Evolutionary conservation across 257 asterid species (phyloP).

Genomic region (Solanum appendiculatum): DNA sequence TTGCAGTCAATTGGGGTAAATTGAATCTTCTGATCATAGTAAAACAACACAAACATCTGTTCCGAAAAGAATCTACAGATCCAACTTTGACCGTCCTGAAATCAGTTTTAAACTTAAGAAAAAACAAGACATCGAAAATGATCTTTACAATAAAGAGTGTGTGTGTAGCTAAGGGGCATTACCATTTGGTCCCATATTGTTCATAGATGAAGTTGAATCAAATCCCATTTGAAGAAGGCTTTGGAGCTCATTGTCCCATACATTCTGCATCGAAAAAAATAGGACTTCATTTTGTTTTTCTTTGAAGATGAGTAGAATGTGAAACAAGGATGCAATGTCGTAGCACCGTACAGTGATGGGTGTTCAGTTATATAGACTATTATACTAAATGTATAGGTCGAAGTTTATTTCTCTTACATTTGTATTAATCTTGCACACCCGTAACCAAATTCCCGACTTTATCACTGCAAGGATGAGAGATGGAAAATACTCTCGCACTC

Average conservation of each 20-base stretch:
- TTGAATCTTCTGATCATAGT: slow-evolving; percentile 11
- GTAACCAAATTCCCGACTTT: not conserved
- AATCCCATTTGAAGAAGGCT: slow-evolving; percentile 64
- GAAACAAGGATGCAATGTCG: not conserved
- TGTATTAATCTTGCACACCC: not conserved
- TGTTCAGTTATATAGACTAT: not conserved
- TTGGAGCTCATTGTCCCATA: slow-evolving; percentile 63
- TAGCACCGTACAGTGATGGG: not conserved
- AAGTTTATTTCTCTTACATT: not conserved
- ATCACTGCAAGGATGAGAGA: not conserved
- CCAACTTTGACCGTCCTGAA: slow-evolving; percentile 41
- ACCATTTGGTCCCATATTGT: slow-evolving; percentile 62
- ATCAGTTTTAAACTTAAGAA: not conserved
- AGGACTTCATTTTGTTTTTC: not conserved
- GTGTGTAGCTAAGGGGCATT: not conserved
- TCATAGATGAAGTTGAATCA: slow-evolving; percentile 35
- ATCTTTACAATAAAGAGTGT: not conserved
- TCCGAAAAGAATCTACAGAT: slow-evolving; percentile 21
- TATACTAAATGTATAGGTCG: not conserved
- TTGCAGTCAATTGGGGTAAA: slow-evolving; percentile 20
- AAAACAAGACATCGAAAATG: not conserved
- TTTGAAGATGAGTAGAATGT: not conserved
- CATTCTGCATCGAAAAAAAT: slow-evolving; percentile 26
- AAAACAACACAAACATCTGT: slow-evolving; percentile 3
- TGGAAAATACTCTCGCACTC: not conserved